phyloP scores from a whole-genome alignment of 2,329 filamentous ascomycete genomes.

The Pseudogymnoascus sp. region DNA sequence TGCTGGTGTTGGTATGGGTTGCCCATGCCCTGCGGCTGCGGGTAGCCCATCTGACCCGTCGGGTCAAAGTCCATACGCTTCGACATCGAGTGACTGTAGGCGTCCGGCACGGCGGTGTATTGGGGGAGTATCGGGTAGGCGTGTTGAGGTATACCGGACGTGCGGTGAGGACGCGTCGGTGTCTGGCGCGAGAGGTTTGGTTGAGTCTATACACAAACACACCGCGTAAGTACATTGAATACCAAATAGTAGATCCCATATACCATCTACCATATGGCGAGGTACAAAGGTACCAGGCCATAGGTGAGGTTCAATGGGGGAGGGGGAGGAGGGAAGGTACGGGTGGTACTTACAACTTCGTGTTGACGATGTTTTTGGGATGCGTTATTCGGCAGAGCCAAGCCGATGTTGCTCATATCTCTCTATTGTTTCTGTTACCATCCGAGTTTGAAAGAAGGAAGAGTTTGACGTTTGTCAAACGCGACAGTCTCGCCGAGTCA shows the following conservation, averaged over 20 bases:
- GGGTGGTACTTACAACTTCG: not conserved
- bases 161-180: conserved; percentile 1
- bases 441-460: not conserved
- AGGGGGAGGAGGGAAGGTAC: not conserved
- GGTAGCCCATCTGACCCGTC: conserved; percentile 4
- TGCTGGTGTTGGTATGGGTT: not conserved
- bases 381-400: conserved; percentile 4
- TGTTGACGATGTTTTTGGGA: conserved; percentile 2
- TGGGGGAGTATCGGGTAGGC: conserved; percentile 3
- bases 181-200: conserved; percentile 1
- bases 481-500: not conserved
- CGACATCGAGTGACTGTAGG: not conserved
- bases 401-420: conserved; percentile 1
- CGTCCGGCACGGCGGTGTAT: not conserved
- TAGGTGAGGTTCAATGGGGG: not conserved
- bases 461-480: not conserved
- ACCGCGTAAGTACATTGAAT: not conserved
- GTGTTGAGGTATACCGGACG: not conserved
- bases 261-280: not conserved
- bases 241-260: not conserved
- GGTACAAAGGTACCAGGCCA: conserved; percentile 1
- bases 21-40: not conserved
- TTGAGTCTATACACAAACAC: not conserved
- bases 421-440: conserved; percentile 1
- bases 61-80: conserved; percentile 7